Conservation (phyloP, 2,329 filamentous ascomycete genomes). For the Samsoniella hepiali region DNA sequence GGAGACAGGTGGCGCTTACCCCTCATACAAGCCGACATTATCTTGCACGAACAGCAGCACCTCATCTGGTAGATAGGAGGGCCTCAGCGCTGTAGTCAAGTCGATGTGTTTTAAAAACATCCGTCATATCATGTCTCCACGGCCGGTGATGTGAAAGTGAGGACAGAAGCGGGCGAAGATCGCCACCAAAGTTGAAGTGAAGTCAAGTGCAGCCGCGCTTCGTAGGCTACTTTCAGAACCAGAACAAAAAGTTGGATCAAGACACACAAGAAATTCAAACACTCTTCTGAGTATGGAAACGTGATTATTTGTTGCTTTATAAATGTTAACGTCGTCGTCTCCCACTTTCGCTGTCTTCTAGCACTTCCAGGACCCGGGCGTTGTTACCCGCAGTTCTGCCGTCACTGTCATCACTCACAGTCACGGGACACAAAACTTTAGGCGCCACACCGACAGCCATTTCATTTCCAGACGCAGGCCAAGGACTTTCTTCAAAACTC, state of each 20-base stretch:
- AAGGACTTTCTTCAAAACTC: background rate
- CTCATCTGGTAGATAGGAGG: slow-evolving; percentile 89
- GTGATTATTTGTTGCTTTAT: background rate
- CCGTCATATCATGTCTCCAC: slow-evolving; percentile 25
- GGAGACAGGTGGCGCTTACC: slow-evolving; percentile 55
- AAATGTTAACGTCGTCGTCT: background rate
- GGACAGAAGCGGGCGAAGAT: background rate
- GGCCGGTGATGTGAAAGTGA: background rate
- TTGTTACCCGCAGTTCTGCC: slow-evolving; percentile 16
- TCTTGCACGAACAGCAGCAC: slow-evolving; percentile 94
- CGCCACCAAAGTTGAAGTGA: background rate
- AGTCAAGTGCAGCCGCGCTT: background rate
- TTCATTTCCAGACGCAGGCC: background rate
- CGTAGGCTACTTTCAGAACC: background rate
- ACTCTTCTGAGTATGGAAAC: background rate
- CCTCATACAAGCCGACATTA: slow-evolving; percentile 95
- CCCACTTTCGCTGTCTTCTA: background rate
- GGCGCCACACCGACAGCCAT: background rate
- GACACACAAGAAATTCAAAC: background rate
- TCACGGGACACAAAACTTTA: slow-evolving; percentile 15
- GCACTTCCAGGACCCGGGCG: background rate
- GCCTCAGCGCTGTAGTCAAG: slow-evolving; percentile 92
- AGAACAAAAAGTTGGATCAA: background rate
- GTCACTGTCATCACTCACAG: background rate
- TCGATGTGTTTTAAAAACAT: slow-evolving; percentile 98